These are phyloP conservation scores for Jamesozyma piceae DNA, from an alignment of 805 yeast genomes.

Conservation along the genomic window DNA sequence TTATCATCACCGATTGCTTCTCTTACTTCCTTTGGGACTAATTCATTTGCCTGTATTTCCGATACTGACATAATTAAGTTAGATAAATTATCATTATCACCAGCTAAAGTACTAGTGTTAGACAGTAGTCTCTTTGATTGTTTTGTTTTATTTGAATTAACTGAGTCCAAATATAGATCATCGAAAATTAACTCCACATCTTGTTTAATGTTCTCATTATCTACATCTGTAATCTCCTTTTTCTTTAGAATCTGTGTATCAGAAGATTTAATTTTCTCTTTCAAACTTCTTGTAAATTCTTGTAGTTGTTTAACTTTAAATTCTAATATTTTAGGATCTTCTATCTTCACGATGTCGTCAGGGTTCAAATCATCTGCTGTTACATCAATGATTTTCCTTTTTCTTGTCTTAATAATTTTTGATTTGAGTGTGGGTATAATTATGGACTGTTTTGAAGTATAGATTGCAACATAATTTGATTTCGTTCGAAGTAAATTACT, in stretches of 20 bases:
- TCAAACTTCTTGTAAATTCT: constrained; percentile 20
- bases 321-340: constrained; percentile 15
- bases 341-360: constrained; percentile 2
- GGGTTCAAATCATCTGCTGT: constrained; percentile 10
- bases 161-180: neutral
- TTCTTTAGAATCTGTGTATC: neutral
- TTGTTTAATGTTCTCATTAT: neutral
- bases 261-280: constrained; percentile 6
- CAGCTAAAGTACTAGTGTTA: neutral
- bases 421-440: constrained; percentile 9
- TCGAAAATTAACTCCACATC: constrained; percentile 5
- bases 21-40: constrained; percentile 16
- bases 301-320: constrained; percentile 23
- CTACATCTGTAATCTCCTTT: constrained; percentile 1
- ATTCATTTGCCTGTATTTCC: constrained; percentile 7
- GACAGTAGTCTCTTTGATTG: neutral
- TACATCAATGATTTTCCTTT: constrained; percentile 9
- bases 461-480: neutral
- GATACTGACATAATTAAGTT: constrained; percentile 12
- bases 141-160: neutral
- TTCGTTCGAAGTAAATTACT: neutral
- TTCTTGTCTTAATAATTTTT: constrained; percentile 4
- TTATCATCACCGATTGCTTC: constrained; percentile 19
- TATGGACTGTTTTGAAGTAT: neutral
- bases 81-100: constrained; percentile 8